Percentiles rank a stretch among this genome's conserved stretches.
phyloP scores from a whole-genome alignment of 2,329 filamentous ascomycete species.

The Fusarium drepaniforme region DNA sequence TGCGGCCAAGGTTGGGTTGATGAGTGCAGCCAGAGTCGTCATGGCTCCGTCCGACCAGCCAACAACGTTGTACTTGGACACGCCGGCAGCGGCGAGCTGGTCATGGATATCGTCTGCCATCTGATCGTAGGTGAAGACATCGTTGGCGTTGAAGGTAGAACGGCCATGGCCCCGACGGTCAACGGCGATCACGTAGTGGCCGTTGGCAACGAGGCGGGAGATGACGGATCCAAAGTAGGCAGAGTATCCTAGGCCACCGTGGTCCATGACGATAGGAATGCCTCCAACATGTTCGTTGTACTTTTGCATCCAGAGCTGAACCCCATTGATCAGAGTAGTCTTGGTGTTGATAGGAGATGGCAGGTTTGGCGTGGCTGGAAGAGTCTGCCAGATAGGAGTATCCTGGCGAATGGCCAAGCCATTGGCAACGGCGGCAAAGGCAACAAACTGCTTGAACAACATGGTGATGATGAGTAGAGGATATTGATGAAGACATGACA shows the following conservation, averaged over 20 bases:
- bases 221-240: constrained; percentile 56
- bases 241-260: constrained; percentile 57
- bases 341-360: constrained; percentile 49
- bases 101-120: constrained; percentile 52
- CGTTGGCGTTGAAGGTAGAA: constrained; percentile 50
- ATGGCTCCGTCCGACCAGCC: constrained; percentile 58
- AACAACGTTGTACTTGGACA: constrained; percentile 50
- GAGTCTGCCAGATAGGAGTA: constrained; percentile 48
- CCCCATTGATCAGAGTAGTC: constrained; percentile 50
- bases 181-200: constrained; percentile 54
- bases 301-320: constrained; percentile 56
- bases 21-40: constrained; percentile 52
- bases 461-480: neutral
- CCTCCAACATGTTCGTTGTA: constrained; percentile 52
- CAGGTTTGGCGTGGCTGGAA: constrained; percentile 53
- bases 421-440: constrained; percentile 21
- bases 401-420: constrained; percentile 42
- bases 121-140: constrained; percentile 54
- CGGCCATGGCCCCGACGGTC: constrained; percentile 57
- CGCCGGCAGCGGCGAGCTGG: constrained; percentile 46
- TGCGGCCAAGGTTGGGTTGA: constrained; percentile 46
- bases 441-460: constrained; percentile 14
- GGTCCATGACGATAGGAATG: constrained; percentile 53
- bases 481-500: fast-evolving
- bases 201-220: constrained; percentile 46